Base-by-base conservation (phyloP, 441 rosid species). In the Biscutella auriculata region DNA sequence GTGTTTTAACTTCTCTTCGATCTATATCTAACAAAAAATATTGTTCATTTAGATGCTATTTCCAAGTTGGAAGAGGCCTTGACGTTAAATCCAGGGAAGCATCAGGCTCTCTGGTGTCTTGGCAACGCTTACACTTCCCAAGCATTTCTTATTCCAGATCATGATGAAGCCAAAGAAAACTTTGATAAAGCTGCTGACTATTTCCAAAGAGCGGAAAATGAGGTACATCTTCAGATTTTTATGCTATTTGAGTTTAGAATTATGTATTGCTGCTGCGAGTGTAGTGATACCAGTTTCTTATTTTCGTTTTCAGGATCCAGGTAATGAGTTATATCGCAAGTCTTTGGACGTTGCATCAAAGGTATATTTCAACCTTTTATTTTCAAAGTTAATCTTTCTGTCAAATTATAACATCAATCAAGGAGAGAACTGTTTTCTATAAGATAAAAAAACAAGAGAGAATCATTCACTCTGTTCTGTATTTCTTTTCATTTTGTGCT, bases 71-170 rank as follows among this genome's bases (percentile, higher is more conserved):
- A 81, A 69, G 85, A 79, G 74, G 79, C 76, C 13, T 66, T 81
- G 73, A 13, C 37, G 27, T 14, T 83, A 58, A 66, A 77, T 62
- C 79, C 83, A 4, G 49, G 53, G 28, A 74, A 60, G 70, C 83
- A 76, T 57, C 71, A 79, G 40, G 67, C 83, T 5, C 58, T 77
- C n/a, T 83, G 90, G 90, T 76, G 73, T 65, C 45, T 77, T 50
- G 90, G 83, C 41, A 83, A 83, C 66, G 87, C 85, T 2, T 64
- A 71, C 59, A 76, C 87, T 12, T 77, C 87, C 42, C 65, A 55
- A 1, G 87, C 73, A 1, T 81, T 83, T 69, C 69, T 79, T 54
- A 67, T 58, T 59, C 46, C 65, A 0, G 78, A 81, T 65, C 8
- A 14, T 25, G 73, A 69, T 39, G 84, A 69, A 69, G 87, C 85